Conservation (phyloP, 345 rosid species). For the Gossypium anomalum region DNA sequence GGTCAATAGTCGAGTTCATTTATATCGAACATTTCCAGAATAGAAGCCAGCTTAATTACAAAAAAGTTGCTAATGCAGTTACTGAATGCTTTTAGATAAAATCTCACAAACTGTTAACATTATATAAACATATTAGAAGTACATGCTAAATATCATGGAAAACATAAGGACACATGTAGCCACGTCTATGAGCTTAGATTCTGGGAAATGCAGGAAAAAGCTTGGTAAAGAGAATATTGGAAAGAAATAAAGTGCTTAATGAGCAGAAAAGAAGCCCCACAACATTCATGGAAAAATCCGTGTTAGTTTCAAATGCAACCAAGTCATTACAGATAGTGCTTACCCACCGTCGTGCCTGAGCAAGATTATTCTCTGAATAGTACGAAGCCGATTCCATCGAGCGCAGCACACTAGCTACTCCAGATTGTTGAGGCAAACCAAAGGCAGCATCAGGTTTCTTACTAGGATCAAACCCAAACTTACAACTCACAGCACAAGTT, state of each 20-base stretch:
- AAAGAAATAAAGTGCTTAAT: background rate
- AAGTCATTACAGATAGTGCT: constrained; percentile 52
- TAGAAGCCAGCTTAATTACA: background rate
- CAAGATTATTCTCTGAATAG: constrained; percentile 67
- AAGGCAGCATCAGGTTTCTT: constrained; percentile 64
- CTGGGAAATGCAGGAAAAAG: background rate
- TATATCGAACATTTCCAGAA: background rate
- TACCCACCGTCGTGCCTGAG: constrained; percentile 98
- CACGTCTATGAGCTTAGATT: background rate
- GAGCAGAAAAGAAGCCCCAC: background rate
- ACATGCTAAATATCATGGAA: background rate
- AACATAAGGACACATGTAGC: background rate
- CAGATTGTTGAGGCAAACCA: constrained; percentile 39
- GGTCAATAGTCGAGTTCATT: background rate
- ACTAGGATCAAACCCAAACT: constrained; percentile 43
- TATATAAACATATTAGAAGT: constrained; percentile 5
- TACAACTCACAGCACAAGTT: constrained; percentile 67
- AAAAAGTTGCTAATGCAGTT: background rate
- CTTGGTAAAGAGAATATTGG: background rate
- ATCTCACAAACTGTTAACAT: background rate
- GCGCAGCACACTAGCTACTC: constrained; percentile 53
- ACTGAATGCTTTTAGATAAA: background rate
- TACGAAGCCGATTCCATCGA: constrained; percentile 95
- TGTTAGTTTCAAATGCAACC: constrained; percentile 1
- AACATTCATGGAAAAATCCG: background rate